phyloP scores from a whole-genome alignment of 75 land plant genomes.

The Adiantum capillusveneris region DNA sequence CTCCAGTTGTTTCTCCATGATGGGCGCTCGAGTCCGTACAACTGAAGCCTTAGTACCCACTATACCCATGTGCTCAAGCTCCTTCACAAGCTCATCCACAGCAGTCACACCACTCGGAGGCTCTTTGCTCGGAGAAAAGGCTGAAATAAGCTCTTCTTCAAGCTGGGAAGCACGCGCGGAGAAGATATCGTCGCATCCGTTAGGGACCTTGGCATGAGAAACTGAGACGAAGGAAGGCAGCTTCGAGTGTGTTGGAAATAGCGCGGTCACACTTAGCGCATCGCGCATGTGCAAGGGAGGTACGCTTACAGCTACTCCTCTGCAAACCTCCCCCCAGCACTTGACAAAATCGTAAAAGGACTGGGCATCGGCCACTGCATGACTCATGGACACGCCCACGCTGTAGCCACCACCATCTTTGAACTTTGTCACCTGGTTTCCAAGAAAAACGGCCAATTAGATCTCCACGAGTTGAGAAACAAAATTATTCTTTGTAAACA shows the following conservation, averaged over 20 bases:
- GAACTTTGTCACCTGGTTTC: not conserved
- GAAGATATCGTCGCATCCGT: too few relatives aligned
- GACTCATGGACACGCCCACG: not conserved
- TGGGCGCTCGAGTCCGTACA: not conserved
- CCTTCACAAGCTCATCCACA: conserved; percentile 2
- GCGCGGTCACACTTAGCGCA: not conserved
- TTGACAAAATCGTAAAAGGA: conserved; percentile 4
- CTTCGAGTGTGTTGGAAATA: not conserved
- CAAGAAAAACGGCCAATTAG: too few relatives aligned
- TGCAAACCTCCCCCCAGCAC: not conserved
- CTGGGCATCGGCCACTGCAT: not conserved
- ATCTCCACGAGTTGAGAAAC: too few relatives aligned
- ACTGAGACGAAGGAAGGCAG: not conserved
- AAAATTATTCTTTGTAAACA: too few relatives aligned
- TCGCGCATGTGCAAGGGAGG: not conserved
- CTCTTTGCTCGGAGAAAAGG: not conserved
- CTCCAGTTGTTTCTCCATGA: conserved; percentile 2
- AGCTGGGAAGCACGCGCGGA: too few relatives aligned
- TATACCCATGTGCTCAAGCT: not conserved
- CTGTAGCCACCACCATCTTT: not conserved
- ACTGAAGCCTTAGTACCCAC: not conserved
- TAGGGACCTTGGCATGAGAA: too few relatives aligned
- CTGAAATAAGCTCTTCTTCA: not conserved
- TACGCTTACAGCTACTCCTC: not conserved
- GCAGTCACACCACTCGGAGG: not conserved